phyloP scores from a whole-genome alignment of 2,329 filamentous ascomycete species.

The Fusarium hainanense region DNA sequence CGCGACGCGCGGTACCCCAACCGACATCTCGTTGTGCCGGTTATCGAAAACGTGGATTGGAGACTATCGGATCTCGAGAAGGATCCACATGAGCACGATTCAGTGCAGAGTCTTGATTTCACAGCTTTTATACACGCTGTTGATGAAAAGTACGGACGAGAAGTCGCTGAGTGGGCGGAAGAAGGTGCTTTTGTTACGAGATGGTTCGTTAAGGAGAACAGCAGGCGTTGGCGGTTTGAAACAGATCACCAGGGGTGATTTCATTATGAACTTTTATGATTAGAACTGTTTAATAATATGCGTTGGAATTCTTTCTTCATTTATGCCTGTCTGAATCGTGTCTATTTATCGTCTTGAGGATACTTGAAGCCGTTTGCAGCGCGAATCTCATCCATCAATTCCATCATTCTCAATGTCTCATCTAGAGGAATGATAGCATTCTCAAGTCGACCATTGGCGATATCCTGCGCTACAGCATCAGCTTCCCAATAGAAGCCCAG shows the following conservation, averaged over 20 bases:
- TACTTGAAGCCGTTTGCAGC: constrained; percentile 8
- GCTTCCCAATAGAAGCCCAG: constrained; percentile 29
- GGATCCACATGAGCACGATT: constrained; percentile 45
- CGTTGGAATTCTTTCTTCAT: neutral
- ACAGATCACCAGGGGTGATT: constrained; percentile 27
- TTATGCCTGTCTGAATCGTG: neutral
- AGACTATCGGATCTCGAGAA: constrained; percentile 44
- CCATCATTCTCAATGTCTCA: constrained; percentile 59
- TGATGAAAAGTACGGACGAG: constrained; percentile 41
- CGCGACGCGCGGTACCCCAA: constrained; percentile 48
- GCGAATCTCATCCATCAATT: constrained; percentile 60
- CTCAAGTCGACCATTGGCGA: constrained; percentile 48
- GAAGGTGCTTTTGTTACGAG: constrained; percentile 48
- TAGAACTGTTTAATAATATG: constrained; percentile 18
- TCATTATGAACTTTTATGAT: constrained; percentile 21
- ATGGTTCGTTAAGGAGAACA: constrained; percentile 53
- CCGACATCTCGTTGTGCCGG: constrained; percentile 48
- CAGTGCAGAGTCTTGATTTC: constrained; percentile 45
- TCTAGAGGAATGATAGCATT: constrained; percentile 57
- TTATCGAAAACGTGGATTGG: constrained; percentile 50
- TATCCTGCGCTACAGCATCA: constrained; percentile 21
- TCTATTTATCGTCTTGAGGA: constrained; percentile 18
- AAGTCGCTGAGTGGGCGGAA: constrained; percentile 48
- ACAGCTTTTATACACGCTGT: constrained; percentile 41
- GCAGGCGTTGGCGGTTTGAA: constrained; percentile 50